These are phyloP conservation scores for Naganishia antarctica DNA, from an alignment of 768 basidiomycete genomes.

Conservation along the genomic window DNA sequence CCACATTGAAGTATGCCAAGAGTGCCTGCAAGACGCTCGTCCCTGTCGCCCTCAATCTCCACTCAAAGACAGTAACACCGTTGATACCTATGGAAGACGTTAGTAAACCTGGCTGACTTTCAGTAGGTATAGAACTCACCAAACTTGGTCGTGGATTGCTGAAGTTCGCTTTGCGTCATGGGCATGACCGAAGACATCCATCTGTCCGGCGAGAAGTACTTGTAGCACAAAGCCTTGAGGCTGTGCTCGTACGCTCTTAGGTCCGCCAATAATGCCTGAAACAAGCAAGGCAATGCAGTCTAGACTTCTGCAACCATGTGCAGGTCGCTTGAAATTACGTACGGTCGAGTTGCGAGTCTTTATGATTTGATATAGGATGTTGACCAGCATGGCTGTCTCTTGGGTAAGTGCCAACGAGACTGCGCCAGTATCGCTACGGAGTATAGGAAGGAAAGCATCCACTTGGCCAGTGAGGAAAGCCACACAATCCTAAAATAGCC, in stretches of 20 bases:
- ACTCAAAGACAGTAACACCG: slow-evolving; percentile 16
- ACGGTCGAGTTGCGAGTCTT: slow-evolving; percentile 9
- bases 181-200: slow-evolving; percentile 18
- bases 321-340: not conserved
- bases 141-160: slow-evolving; percentile 6
- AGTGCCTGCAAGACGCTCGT: slow-evolving; percentile 8
- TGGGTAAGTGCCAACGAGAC: not conserved
- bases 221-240: slow-evolving; percentile 9
- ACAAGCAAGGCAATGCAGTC: not conserved
- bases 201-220: slow-evolving; percentile 14
- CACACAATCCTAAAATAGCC: slow-evolving; percentile 4
- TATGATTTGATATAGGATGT: slow-evolving; percentile 9
- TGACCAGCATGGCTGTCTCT: slow-evolving; percentile 6
- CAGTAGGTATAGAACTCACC: not conserved
- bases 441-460: slow-evolving; percentile 6
- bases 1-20: slow-evolving; percentile 14
- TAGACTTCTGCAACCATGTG: too few relatives aligned
- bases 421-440: slow-evolving; percentile 1
- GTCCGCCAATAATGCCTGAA: not conserved
- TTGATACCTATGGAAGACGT: slow-evolving; percentile 1
- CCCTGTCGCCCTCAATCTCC: slow-evolving; percentile 2
- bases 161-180: not conserved
- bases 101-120: not conserved
- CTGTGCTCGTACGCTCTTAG: slow-evolving; percentile 6
- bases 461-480: slow-evolving; percentile 16